Evolutionary conservation across 495 filamentous ascomycete genomes (phyloP).

Genomic region (Penicillium samsonianum): DNA sequence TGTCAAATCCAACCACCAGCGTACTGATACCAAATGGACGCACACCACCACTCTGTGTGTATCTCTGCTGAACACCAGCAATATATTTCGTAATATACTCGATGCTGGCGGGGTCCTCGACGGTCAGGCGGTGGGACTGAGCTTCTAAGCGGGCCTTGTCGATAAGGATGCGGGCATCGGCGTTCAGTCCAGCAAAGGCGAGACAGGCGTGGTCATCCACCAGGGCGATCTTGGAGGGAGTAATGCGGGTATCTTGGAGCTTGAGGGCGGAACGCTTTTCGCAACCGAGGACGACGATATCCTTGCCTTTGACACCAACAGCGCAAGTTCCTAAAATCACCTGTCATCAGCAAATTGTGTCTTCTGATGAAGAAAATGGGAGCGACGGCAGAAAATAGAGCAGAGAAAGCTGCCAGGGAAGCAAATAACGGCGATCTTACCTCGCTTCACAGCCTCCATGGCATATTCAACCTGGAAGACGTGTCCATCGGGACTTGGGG

Average conservation of each 20-base stretch:
- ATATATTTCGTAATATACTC: slow-evolving; percentile 99
- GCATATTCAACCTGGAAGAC: slow-evolving; percentile 99
- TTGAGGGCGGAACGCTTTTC: slow-evolving; percentile 99
- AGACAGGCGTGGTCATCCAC: slow-evolving; percentile 95
- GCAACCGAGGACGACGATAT: slow-evolving; percentile 94
- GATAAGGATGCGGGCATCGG: slow-evolving; percentile 94
- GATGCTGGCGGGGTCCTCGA: slow-evolving; percentile 95
- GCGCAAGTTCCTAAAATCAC: slow-evolving; percentile 80
- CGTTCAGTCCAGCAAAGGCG: slow-evolving; percentile 95
- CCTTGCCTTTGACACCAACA: slow-evolving; percentile 92
- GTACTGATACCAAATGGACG: slow-evolving; percentile 97
- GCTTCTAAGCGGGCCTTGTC: slow-evolving; percentile 97
- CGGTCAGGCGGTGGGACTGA: slow-evolving; percentile 95
- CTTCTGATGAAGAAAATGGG: neutral
- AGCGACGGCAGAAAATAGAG: neutral
- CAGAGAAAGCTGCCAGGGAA: slow-evolving; percentile 4
- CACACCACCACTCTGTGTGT: slow-evolving; percentile 97
- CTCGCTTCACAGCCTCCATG: slow-evolving; percentile 97
- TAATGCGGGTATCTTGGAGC: slow-evolving; percentile 98
- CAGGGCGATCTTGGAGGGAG: slow-evolving; percentile 93
- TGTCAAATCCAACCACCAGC: slow-evolving; percentile 94
- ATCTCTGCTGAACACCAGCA: slow-evolving; percentile 94
- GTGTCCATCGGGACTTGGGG: slow-evolving; percentile 88
- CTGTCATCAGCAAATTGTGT: slow-evolving; percentile 17
- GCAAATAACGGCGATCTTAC: slow-evolving; percentile 46